Conservation (phyloP, 139 green algal genomes). For the Gonium pectorale region DNA sequence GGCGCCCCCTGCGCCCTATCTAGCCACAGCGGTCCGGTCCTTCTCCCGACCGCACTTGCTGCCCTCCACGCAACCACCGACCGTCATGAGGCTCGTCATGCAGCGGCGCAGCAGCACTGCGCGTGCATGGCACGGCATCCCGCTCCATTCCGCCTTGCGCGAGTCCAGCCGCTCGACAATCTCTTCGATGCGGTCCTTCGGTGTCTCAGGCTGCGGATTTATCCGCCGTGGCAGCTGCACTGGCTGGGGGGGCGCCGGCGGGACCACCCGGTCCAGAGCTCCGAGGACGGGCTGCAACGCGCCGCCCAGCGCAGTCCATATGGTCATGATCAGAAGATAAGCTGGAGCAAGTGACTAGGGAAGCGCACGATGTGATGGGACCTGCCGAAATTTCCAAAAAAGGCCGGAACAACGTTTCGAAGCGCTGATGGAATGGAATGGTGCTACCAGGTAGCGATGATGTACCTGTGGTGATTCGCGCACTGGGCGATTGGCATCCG, state of each 20-base stretch:
- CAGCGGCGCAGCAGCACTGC: conserved; percentile 63
- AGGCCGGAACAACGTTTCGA: too few relatives aligned
- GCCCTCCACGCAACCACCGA: background rate
- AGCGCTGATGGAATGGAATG: too few relatives aligned
- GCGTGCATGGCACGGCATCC: conserved; percentile 14
- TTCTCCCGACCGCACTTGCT: background rate
- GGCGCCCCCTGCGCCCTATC: background rate
- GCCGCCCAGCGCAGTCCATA: conserved; percentile 40
- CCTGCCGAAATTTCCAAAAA: too few relatives aligned
- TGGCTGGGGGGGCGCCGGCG: background rate
- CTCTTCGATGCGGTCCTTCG: background rate
- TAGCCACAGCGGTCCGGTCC: background rate
- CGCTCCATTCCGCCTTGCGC: conserved; percentile 60
- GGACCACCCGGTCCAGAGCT: background rate
- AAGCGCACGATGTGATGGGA: too few relatives aligned
- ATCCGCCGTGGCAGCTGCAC: conserved; percentile 34
- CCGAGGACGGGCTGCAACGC: conserved; percentile 49
- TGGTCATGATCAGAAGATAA: background rate
- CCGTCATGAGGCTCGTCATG: conserved; percentile 56
- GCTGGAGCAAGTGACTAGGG: too few relatives aligned
- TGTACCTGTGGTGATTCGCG: too few relatives aligned
- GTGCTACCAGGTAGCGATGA: too few relatives aligned
- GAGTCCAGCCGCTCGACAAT: conserved; percentile 53
- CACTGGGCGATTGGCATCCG: too few relatives aligned
- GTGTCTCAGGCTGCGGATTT: background rate